Evolutionary conservation across 768 basidiomycete genomes (phyloP).

Genomic region (Dacryopinax spathularia): DNA sequence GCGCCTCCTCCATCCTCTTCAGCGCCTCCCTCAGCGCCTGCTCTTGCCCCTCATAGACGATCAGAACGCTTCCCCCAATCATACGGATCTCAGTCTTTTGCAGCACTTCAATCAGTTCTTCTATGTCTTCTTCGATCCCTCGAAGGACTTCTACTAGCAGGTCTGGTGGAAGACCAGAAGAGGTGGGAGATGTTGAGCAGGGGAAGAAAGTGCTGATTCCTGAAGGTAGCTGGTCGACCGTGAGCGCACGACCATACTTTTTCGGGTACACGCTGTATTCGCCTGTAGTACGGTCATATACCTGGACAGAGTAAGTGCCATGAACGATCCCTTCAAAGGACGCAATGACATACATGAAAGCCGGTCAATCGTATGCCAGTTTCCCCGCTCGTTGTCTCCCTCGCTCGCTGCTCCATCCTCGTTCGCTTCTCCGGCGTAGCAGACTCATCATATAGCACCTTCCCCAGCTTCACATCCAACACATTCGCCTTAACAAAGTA

Average conservation of each 20-base stretch:
- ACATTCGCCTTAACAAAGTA: conserved; percentile 69
- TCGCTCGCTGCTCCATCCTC: conserved; percentile 61
- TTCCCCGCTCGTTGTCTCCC: conserved; percentile 52
- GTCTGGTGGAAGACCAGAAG: conserved; percentile 41
- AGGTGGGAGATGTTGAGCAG: conserved; percentile 14
- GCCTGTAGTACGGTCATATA: conserved; percentile 48
- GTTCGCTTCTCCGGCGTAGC: conserved; percentile 53
- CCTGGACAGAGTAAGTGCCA: conserved; percentile 31
- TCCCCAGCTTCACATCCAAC: conserved; percentile 88
- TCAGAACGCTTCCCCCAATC: conserved; percentile 64
- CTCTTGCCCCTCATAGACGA: conserved; percentile 62
- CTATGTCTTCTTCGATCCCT: conserved; percentile 15
- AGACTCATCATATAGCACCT: conserved; percentile 60
- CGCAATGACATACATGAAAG: conserved; percentile 52
- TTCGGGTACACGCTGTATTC: conserved; percentile 53
- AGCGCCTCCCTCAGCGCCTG: conserved; percentile 24
- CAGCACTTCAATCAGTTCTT: conserved; percentile 38
- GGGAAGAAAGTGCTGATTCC: conserved; percentile 75
- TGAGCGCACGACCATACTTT: conserved; percentile 64
- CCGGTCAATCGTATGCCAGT: conserved; percentile 77
- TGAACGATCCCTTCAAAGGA: too few relatives aligned
- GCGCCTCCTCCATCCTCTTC: conserved; percentile 5
- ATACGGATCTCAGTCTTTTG: conserved; percentile 54
- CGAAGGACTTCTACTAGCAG: conserved; percentile 45
- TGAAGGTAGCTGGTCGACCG: conserved; percentile 50